These are phyloP conservation scores for Tremellales sp. DNA, from an alignment of 1,284 basidiomycete genomes.

Conservation along the genomic window DNA sequence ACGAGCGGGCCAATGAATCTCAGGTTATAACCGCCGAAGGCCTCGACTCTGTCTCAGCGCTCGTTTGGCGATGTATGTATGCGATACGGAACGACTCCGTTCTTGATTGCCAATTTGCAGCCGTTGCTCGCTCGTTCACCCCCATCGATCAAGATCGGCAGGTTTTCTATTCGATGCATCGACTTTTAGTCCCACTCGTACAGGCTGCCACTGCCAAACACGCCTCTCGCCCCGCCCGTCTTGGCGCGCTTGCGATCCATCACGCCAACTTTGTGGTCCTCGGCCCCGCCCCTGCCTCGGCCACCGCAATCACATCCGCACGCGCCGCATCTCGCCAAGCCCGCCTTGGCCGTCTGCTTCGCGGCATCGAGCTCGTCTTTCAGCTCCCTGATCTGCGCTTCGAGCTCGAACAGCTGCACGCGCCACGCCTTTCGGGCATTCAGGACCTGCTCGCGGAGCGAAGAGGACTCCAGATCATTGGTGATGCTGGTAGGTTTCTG, in stretches of 20 bases:
- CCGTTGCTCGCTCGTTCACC: not conserved
- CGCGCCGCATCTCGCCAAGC: conserved; percentile 50
- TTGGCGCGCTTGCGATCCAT: conserved; percentile 63
- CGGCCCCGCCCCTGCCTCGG: not conserved
- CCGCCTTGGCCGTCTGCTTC: conserved; percentile 39
- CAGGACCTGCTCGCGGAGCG: conserved; percentile 60
- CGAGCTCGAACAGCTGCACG: conserved; percentile 67
- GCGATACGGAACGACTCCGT: too few species aligned
- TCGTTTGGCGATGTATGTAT: too few species aligned
- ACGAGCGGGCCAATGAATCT: too few species aligned
- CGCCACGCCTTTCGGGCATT: conserved; percentile 62
- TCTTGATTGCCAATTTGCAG: conserved; percentile 1
- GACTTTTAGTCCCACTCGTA: conserved; percentile 27
- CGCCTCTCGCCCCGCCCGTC: conserved; percentile 42
- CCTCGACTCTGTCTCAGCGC: too few species aligned
- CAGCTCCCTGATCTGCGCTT: conserved; percentile 65
- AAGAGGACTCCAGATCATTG: not conserved
- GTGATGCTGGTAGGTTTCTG: not conserved
- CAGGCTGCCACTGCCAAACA: conserved; percentile 42
- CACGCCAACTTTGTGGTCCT: conserved; percentile 37
- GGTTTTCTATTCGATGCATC: conserved; percentile 1
- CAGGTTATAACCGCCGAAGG: too few species aligned
- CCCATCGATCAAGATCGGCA: too few species aligned
- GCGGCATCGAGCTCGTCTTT: conserved; percentile 62
- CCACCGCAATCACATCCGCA: conserved; percentile 57